Conservation (phyloP, 495 filamentous ascomycete genomes). For the Stereocaulon alpinum region DNA sequence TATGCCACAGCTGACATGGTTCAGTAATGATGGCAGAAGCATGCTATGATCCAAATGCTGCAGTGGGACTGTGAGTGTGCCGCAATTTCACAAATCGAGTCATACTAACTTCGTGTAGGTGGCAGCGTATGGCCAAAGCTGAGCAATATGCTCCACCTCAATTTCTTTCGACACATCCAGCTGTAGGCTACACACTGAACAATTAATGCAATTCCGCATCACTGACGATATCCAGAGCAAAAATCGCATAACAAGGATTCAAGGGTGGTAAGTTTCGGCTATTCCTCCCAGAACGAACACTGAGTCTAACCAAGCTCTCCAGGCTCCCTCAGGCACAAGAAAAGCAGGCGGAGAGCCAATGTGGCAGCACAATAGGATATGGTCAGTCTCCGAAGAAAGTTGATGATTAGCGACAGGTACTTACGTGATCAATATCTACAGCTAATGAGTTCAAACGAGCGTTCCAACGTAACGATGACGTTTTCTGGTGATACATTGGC, state of each 20-base stretch:
- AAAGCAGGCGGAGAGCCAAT: conserved; percentile 14
- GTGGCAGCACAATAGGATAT: conserved; percentile 8
- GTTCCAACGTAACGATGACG: neutral
- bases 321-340: conserved; percentile 19
- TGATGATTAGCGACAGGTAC: too few species aligned
- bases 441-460: conserved; percentile 8
- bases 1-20: conserved; percentile 23
- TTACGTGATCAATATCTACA: neutral
- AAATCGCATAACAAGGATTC: conserved; percentile 13
- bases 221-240: conserved; percentile 6
- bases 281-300: neutral
- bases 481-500: neutral
- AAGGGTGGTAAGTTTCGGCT: conserved; percentile 9
- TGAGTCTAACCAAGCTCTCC: neutral
- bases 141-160: conserved; percentile 52
- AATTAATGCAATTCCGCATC: neutral
- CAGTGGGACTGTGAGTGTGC: conserved; percentile 51
- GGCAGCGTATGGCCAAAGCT: conserved; percentile 59
- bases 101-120: neutral
- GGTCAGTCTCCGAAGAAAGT: neutral
- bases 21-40: conserved; percentile 50
- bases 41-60: conserved; percentile 65
- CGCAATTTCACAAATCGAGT: too few species aligned
- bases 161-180: conserved; percentile 77
- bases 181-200: neutral